Conservation (phyloP, 257 asterid genomes). For the Gentiana straminea region DNA sequence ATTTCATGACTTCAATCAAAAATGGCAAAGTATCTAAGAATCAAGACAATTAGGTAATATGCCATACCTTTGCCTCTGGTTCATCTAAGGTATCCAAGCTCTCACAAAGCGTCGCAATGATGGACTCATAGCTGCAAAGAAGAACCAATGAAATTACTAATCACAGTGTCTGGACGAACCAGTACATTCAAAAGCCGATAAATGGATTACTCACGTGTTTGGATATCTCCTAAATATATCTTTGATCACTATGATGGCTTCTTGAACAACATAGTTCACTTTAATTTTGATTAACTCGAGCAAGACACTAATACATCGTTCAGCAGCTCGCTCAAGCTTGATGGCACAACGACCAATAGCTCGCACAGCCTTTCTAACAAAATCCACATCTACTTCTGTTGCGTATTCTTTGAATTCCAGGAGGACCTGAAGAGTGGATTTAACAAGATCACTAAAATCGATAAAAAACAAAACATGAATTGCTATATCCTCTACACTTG, state of each 20-base stretch:
- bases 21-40: neutral
- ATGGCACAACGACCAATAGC: slow-evolving; percentile 99
- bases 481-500: no score
- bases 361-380: slow-evolving; percentile 98
- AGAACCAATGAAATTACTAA: slow-evolving; percentile 9
- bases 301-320: slow-evolving; percentile 95
- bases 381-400: slow-evolving; percentile 98
- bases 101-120: slow-evolving; percentile 98
- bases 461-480: neutral
- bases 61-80: slow-evolving; percentile 95
- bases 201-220: slow-evolving; percentile 63
- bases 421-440: slow-evolving; percentile 46
- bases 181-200: neutral
- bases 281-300: slow-evolving; percentile 98
- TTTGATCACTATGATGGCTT: slow-evolving; percentile 97
- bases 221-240: slow-evolving; percentile 99
- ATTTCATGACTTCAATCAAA: neutral
- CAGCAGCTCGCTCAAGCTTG: slow-evolving; percentile 99
- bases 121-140: slow-evolving; percentile 74
- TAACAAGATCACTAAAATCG: slow-evolving; percentile 8
- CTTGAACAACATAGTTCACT: slow-evolving; percentile 99
- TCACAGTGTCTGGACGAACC: slow-evolving; percentile 6
- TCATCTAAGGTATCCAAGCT: slow-evolving; percentile 96
- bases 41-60: slow-evolving; percentile 1
- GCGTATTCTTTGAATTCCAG: slow-evolving; percentile 99